These are phyloP conservation scores for Cladosporium sp. DNA, from an alignment of 2,329 filamentous ascomycete species.

Conservation along the genomic window DNA sequence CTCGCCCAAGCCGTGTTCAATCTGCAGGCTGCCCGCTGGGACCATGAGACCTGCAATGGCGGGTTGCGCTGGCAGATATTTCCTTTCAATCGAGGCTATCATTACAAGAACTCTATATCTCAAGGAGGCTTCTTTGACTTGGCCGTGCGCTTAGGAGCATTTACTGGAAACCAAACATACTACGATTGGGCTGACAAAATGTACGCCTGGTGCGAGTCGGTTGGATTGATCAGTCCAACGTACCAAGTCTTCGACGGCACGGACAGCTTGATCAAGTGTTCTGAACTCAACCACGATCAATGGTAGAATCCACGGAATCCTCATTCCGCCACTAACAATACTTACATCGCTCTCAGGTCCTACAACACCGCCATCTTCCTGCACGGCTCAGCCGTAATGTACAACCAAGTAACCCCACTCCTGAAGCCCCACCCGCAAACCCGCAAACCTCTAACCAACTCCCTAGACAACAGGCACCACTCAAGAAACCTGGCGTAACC, in stretches of 20 bases:
- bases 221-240: slow-evolving; percentile 52
- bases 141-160: slow-evolving; percentile 35
- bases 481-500: slow-evolving; percentile 19
- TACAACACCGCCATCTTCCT: slow-evolving; percentile 42
- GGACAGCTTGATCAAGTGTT: slow-evolving; percentile 40
- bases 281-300: slow-evolving; percentile 38
- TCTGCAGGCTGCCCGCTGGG: slow-evolving; percentile 33
- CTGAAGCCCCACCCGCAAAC: neutral
- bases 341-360: slow-evolving; percentile 34
- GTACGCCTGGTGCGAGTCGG: slow-evolving; percentile 38
- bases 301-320: slow-evolving; percentile 26
- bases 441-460: neutral
- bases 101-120: slow-evolving; percentile 46
- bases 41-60: slow-evolving; percentile 30
- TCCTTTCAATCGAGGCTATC: slow-evolving; percentile 43
- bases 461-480: slow-evolving; percentile 19
- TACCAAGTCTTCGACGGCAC: slow-evolving; percentile 44
- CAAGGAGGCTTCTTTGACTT: slow-evolving; percentile 50
- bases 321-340: slow-evolving; percentile 16
- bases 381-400: slow-evolving; percentile 43
- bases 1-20: slow-evolving; percentile 40
- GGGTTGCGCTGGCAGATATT: slow-evolving; percentile 36
- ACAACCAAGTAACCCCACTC: slow-evolving; percentile 28
- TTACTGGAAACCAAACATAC: slow-evolving; percentile 48
- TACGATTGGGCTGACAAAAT: slow-evolving; percentile 53